Evolutionary conservation across 2,329 filamentous ascomycete genomes (phyloP), one percentile per base, ranked within the genome.

Genomic region (Exophiala sp.): DNA sequence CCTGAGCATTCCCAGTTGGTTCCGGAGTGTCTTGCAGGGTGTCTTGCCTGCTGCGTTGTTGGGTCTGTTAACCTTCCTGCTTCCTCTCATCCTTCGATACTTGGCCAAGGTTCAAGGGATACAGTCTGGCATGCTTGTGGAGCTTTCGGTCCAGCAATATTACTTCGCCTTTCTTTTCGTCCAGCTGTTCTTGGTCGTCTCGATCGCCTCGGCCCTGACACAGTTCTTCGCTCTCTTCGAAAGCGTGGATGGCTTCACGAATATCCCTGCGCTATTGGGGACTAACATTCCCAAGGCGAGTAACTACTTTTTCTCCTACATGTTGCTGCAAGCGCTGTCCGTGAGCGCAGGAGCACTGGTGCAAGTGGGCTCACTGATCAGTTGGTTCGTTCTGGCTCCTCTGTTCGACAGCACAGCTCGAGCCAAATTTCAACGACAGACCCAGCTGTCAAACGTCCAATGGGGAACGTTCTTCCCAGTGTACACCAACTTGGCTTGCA

Each of bases 301-400:
- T 63, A 96, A 96, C 68, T 99, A 97, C 71, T 99, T 97, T 76
- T 97, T 96, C 78, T 92, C 90, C 1, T 99, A 99, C 79, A 91
- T 99, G 85, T 87, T 96, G 67, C 84, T 99, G 8, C 94, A 97
- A 66, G 90, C 91, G 0, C 79, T 97, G 64, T 91, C 89, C 59
- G 91, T 89, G 59, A 96, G 91, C 69, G 92, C 92, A 1, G 91
- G 88, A 69, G 92, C 89, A 1, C 76, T 97, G 3, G 76, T 96
- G 10, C 94, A 97, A 66, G 81, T 95, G 20, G 84, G 83, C n/a
- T 82, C 85, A 3, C 78, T 99, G 3, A 66, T 91, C 42, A 77
- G 86, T 60, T 95, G 91, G 85, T 95, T 91, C 64, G 65, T 97
- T 18, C 69, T 95, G 42, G 87, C 88, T 1, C 88, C 85, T 1